Conservation (phyloP, 139 green algal species). For the Desmodesmus armatus region DNA sequence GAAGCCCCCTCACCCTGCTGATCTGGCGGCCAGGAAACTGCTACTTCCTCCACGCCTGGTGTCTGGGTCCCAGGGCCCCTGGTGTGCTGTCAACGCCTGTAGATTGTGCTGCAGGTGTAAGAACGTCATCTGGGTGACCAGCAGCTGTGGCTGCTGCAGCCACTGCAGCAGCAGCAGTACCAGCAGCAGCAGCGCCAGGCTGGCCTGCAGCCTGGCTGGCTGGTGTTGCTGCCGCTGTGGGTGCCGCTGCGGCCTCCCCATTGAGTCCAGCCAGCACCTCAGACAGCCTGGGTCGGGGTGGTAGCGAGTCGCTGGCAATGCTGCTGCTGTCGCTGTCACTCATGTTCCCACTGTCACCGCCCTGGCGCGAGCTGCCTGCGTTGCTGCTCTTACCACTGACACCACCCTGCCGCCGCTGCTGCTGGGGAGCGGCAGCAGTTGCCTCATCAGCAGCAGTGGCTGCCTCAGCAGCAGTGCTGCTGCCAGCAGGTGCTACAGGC, state of each 20-base stretch:
- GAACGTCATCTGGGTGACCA: too few relatives aligned
- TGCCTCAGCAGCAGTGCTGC: not conserved
- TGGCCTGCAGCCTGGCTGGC: not conserved
- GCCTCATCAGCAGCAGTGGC: not conserved
- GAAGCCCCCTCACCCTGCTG: too few relatives aligned
- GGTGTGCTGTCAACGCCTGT: too few relatives aligned
- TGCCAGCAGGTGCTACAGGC: not conserved
- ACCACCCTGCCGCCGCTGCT: not conserved
- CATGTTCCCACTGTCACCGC: not conserved
- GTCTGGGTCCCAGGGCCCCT: too few relatives aligned
- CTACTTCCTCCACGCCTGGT: too few relatives aligned
- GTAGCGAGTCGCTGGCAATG: conserved; percentile 10
- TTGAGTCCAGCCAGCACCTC: not conserved
- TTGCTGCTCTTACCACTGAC: not conserved
- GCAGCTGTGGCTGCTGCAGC: too few relatives aligned
- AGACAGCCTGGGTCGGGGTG: not conserved
- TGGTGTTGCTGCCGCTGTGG: not conserved
- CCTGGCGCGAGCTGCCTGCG: not conserved
- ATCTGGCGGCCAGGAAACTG: too few relatives aligned
- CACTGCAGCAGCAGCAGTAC: too few relatives aligned
- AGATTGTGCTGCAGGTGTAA: too few relatives aligned
- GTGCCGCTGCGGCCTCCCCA: not conserved
- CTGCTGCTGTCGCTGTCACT: conserved; percentile 35
- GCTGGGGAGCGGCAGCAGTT: not conserved
- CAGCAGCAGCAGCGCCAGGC: too few relatives aligned